Percentiles rank a stretch among this genome's conserved stretches.
These are phyloP conservation scores for Lasiodiplodia sp. DNA, from an alignment of 2,329 filamentous ascomycete species.

Conservation along the genomic window DNA sequence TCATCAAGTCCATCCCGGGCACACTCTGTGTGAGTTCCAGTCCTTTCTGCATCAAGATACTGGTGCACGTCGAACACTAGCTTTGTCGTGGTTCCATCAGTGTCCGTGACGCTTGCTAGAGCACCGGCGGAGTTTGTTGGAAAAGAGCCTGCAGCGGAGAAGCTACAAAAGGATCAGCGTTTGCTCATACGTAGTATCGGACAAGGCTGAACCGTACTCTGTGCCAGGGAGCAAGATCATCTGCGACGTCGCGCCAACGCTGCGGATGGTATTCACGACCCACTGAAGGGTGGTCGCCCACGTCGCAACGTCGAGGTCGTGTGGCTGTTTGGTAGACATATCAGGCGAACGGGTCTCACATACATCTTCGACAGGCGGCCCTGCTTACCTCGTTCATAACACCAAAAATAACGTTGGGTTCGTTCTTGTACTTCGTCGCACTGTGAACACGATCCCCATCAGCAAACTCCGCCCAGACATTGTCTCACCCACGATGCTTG, in stretches of 20 bases:
- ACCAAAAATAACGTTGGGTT: constrained; percentile 20
- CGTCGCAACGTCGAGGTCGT: constrained; percentile 12
- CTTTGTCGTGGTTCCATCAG: neutral
- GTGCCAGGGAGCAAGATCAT: constrained; percentile 21
- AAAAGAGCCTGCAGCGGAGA: neutral
- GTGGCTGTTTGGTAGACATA: neutral
- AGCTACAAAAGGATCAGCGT: neutral
- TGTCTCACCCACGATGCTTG: neutral
- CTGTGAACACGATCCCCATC: neutral
- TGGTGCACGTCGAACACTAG: constrained; percentile 63
- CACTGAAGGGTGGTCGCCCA: constrained; percentile 27
- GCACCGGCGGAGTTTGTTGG: neutral
- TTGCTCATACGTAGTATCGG: neutral
- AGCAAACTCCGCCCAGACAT: neutral
- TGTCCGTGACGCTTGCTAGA: neutral
- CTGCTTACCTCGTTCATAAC: constrained; percentile 24
- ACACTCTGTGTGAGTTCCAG: constrained; percentile 61
- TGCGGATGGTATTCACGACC: constrained; percentile 27
- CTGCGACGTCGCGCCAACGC: constrained; percentile 17
- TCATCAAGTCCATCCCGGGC: constrained; percentile 59
- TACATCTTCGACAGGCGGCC: neutral
- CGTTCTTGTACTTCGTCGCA: constrained; percentile 24
- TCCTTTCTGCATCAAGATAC: constrained; percentile 66
- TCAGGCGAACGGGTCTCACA: no score
- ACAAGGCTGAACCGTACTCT: neutral